phyloP scores from a whole-genome alignment of 2,329 filamentous ascomycete species.

The Claviceps fusiformis region DNA sequence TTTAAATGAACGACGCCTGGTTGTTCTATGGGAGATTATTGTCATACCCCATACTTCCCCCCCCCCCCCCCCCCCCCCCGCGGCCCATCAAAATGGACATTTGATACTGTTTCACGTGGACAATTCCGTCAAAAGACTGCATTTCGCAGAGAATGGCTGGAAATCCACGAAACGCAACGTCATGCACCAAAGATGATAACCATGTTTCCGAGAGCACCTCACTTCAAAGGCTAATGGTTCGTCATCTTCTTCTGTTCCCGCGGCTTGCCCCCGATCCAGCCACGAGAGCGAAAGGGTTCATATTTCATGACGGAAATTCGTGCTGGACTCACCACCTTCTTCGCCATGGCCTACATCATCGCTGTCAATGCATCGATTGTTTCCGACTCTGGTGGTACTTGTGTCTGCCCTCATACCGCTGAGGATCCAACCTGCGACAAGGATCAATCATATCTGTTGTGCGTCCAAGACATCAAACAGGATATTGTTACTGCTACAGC shows the following conservation, averaged over 20 bases:
- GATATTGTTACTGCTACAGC: slow-evolving; percentile 78
- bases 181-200: not conserved
- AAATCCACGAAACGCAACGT: not conserved
- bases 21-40: not conserved
- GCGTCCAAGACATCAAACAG: slow-evolving; percentile 50
- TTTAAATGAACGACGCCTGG: not conserved
- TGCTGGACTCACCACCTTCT: slow-evolving; percentile 70
- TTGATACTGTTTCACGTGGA: not conserved
- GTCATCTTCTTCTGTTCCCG: not conserved
- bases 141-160: not conserved
- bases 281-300: slow-evolving; percentile 57
- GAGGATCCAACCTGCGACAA: slow-evolving; percentile 38
- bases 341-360: slow-evolving; percentile 45
- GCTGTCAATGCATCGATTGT: slow-evolving; percentile 39
- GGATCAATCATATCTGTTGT: slow-evolving; percentile 50
- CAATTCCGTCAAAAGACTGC: not conserved
- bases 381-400: slow-evolving; percentile 59
- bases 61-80: no score
- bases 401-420: slow-evolving; percentile 47
- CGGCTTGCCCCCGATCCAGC: slow-evolving; percentile 26
- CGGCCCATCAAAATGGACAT: no score
- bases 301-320: slow-evolving; percentile 74
- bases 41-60: not conserved
- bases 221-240: not conserved
- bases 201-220: not conserved